Conservation (phyloP, 176 grass and related monocot genomes). For the Carex scoparia region DNA sequence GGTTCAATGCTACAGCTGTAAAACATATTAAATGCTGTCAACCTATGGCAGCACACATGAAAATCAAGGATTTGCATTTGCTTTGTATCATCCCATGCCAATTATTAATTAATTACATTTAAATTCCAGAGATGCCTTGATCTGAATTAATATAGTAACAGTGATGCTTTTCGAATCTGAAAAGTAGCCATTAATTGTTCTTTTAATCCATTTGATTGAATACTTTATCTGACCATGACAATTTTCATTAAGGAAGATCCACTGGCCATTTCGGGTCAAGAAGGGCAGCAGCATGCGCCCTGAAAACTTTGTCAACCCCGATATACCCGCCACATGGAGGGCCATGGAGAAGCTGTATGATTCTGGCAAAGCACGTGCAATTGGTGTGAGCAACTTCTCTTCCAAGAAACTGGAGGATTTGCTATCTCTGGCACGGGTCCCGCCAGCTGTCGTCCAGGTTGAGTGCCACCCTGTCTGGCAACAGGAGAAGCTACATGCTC, state of each 20-base stretch:
- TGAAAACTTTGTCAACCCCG: constrained; percentile 43
- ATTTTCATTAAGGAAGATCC: constrained; percentile 28
- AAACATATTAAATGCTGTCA: background rate
- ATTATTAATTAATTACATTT: background rate
- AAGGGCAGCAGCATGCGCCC: constrained; percentile 25
- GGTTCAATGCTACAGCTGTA: background rate
- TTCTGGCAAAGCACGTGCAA: constrained; percentile 51
- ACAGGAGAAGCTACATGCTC: constrained; percentile 32
- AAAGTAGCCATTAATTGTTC: background rate
- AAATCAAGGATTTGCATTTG: background rate
- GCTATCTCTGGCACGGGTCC: constrained; percentile 35
- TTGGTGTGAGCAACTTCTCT: constrained; percentile 53
- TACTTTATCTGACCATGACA: background rate
- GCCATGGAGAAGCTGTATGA: constrained; percentile 50
- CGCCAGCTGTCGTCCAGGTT: constrained; percentile 47
- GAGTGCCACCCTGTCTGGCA: constrained; percentile 55
- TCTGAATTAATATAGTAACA: background rate
- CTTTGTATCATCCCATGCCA: background rate
- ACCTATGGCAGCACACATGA: background rate
- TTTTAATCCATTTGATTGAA: background rate
- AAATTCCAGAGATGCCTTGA: background rate
- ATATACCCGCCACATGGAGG: constrained; percentile 45
- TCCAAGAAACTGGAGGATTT: constrained; percentile 44
- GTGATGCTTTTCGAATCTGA: background rate
- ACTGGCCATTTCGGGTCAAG: constrained; percentile 48